Evolutionary conservation across 352 stramenopile species (phyloP).

Genomic region (Pythium dissimile): DNA sequence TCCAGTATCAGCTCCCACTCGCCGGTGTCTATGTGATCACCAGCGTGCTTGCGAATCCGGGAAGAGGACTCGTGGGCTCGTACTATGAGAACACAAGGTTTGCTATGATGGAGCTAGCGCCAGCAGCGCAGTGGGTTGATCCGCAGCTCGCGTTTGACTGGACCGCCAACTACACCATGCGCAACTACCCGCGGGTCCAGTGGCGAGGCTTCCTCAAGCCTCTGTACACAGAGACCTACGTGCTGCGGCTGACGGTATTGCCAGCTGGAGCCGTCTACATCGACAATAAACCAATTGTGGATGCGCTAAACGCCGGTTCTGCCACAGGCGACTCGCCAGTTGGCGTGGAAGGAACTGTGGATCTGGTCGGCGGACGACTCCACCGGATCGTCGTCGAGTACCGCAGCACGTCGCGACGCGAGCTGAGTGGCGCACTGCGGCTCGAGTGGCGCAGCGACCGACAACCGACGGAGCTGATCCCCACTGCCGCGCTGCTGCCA

Average conservation of each 20-base stretch:
- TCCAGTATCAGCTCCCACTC: conserved; percentile 13
- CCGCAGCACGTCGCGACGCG: conserved; percentile 17
- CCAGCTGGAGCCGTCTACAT: conserved; percentile 21
- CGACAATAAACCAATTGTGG: conserved; percentile 16
- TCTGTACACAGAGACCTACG: conserved; percentile 16
- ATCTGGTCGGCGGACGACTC: conserved; percentile 14
- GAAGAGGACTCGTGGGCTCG: conserved; percentile 14
- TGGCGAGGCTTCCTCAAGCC: conserved; percentile 22
- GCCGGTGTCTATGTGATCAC: conserved; percentile 14
- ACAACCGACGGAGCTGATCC: conserved; percentile 15
- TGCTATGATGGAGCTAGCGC: neutral
- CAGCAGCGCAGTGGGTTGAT: conserved; percentile 14
- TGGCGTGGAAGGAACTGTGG: conserved; percentile 10
- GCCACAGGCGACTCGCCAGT: neutral
- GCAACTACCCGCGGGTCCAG: conserved; percentile 24
- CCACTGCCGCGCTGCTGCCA: conserved; percentile 11
- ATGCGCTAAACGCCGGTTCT: conserved; percentile 9
- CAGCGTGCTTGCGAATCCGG: conserved; percentile 17
- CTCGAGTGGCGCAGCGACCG: conserved; percentile 22
- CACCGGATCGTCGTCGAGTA: conserved; percentile 27
- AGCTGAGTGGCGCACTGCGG: conserved; percentile 5
- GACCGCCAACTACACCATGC: conserved; percentile 21
- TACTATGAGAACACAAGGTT: conserved; percentile 23
- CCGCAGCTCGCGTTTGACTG: conserved; percentile 22
- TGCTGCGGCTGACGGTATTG: conserved; percentile 4